Evolutionary conservation across 495 filamentous ascomycete species (phyloP).

Genomic region (Penicillium subrubescens): DNA sequence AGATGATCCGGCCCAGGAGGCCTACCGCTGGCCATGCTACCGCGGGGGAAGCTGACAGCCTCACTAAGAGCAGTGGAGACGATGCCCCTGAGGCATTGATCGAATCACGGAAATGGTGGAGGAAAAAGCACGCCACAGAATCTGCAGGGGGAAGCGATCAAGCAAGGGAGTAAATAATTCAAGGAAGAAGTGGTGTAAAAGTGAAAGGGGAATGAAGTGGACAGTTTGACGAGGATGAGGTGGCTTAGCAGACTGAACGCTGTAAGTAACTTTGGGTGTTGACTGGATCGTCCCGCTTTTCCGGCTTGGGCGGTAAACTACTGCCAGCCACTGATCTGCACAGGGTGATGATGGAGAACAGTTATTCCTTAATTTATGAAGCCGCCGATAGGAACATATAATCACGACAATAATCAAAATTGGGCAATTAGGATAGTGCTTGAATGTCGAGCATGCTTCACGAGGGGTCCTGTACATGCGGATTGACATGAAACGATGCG

Average conservation of each 20-base stretch:
- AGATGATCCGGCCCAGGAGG: slow-evolving; percentile 60
- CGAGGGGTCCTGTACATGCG: not conserved
- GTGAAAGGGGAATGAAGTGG: slow-evolving; percentile 14
- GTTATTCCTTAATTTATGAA: not conserved
- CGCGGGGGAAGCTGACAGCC: slow-evolving; percentile 45
- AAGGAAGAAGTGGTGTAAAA: not conserved
- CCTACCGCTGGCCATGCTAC: slow-evolving; percentile 63
- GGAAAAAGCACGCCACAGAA: slow-evolving; percentile 6
- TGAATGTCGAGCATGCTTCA: not conserved
- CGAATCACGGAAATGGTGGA: slow-evolving; percentile 9
- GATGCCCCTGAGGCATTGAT: slow-evolving; percentile 53
- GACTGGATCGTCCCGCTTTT: slow-evolving; percentile 29
- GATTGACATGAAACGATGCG: slow-evolving; percentile 11
- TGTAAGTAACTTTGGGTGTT: slow-evolving; percentile 25
- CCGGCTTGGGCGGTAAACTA: slow-evolving; percentile 27
- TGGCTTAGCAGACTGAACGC: slow-evolving; percentile 34
- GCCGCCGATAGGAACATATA: not conserved
- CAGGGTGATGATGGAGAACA: not conserved
- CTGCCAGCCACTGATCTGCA: slow-evolving; percentile 6
- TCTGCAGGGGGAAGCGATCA: not conserved
- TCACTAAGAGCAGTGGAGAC: slow-evolving; percentile 29
- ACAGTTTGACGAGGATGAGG: slow-evolving; percentile 15
- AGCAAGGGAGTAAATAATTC: not conserved
- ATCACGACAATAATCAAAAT: not conserved
- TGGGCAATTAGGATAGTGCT: not conserved